Evolutionary conservation across 805 yeast species (phyloP).

Genomic region (Yamadazyma tumulicola): DNA sequence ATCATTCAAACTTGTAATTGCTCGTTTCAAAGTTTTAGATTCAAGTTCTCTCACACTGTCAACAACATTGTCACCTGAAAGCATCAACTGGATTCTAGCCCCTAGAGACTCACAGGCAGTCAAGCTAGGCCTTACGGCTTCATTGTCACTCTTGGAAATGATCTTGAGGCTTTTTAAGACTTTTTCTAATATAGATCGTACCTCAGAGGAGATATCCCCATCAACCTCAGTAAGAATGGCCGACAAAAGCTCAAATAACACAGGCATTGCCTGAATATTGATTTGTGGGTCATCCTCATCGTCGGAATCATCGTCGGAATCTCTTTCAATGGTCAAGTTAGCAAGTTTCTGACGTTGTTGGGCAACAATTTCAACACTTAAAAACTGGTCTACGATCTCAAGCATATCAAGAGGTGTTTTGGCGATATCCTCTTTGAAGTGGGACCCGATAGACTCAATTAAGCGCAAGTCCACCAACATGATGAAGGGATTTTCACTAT

Average conservation of each 20-base stretch:
- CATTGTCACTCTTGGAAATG: conserved; percentile 13
- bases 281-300: conserved; percentile 18
- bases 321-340: not conserved
- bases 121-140: conserved; percentile 5
- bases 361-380: conserved; percentile 5
- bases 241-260: conserved; percentile 33
- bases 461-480: conserved; percentile 59
- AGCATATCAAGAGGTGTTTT: conserved; percentile 57
- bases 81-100: conserved; percentile 24
- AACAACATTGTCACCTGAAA: conserved; percentile 24
- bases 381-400: conserved; percentile 29
- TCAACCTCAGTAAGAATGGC: conserved; percentile 31
- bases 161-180: conserved; percentile 25
- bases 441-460: conserved; percentile 57
- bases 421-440: conserved; percentile 55
- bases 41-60: conserved; percentile 29
- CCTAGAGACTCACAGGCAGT: conserved; percentile 23
- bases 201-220: conserved; percentile 24
- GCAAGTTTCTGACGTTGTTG: not conserved
- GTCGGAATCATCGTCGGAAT: conserved; percentile 27
- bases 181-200: conserved; percentile 17
- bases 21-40: conserved; percentile 46
- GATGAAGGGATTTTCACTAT: conserved; percentile 47
- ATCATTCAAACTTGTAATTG: conserved; percentile 67
- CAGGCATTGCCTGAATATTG: conserved; percentile 19